A percentile compares a stretch with the other conserved stretches of the same genome.
Evolutionary conservation across 495 filamentous ascomycete genomes (phyloP).

Genomic region (Hypoxylon lienhwacheense): DNA sequence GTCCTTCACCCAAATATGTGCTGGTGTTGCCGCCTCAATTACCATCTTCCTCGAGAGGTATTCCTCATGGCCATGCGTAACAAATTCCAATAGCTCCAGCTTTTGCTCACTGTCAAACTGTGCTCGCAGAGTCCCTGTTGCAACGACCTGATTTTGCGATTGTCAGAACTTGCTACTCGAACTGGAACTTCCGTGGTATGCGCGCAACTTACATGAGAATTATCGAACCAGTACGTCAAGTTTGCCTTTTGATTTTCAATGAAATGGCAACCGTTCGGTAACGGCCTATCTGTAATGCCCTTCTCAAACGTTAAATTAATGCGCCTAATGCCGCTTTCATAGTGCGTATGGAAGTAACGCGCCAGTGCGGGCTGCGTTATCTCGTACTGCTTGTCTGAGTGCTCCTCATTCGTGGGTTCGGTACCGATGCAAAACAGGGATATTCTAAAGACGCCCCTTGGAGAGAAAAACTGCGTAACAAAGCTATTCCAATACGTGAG

Average conservation of each 20-base stretch:
- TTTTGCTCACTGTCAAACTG: conserved; percentile 70
- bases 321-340: conserved; percentile 74
- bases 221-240: conserved; percentile 73
- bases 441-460: conserved; percentile 67
- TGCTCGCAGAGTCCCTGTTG: conserved; percentile 62
- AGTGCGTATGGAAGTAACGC: conserved; percentile 80
- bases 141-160: conserved; percentile 56
- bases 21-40: conserved; percentile 55
- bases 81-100: conserved; percentile 71
- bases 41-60: conserved; percentile 63
- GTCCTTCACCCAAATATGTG: conserved; percentile 59
- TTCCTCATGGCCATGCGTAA: conserved; percentile 65
- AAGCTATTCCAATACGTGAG: conserved; percentile 72
- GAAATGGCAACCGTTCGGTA: conserved; percentile 63
- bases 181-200: not conserved
- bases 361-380: conserved; percentile 73
- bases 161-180: conserved; percentile 25
- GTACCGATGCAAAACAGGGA: conserved; percentile 50
- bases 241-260: conserved; percentile 64
- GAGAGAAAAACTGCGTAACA: conserved; percentile 75
- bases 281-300: conserved; percentile 55
- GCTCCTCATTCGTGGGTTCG: conserved; percentile 41
- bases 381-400: conserved; percentile 70
- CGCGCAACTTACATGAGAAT: conserved; percentile 61
- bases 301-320: conserved; percentile 76